Base-by-base conservation (phyloP, 495 filamentous ascomycete genomes). In the Talaromyces proteolyticus region DNA sequence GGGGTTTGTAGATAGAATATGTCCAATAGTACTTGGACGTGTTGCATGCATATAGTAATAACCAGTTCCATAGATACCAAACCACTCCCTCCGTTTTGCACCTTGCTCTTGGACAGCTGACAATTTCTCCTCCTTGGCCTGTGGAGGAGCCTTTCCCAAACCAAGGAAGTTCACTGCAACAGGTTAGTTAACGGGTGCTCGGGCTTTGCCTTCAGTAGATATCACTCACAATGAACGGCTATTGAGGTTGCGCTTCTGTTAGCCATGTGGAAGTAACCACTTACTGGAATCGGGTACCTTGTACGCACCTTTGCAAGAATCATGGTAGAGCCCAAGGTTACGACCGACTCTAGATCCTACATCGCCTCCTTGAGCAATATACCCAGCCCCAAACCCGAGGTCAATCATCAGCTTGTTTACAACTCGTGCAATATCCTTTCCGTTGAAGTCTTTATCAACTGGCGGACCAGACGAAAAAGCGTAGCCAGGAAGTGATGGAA, bases 301-400 rank as follows among this genome's bases (percentile, higher is more conserved):
- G 11, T 26, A 23, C 38, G 23, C 17, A 47, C 47, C 64, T 39
- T 57, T 68, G 47, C 68, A 72, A n/a, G 54, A 53, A 3, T 60
- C 17, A 44, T 59, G 57, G 0, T 53, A 21, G 2, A 48, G 56
- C 2, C 60, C 61, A 47, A 81, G 40, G 1, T 68, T 46, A 17
- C 69, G 58, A 0, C 70, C 64, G 19, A 84, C 34, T 11, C 64
- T 53, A 48, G 68, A 68, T 1, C 81, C 82, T 18, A 83, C 61
- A 55, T 86, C 80, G 8, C 81, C 82, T 1, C 82, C 81, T 54
- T 82, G 75, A 0, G 66, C 72, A 25, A 83, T 53, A 53, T 84
- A 84, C 3, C 72, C 75, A 11, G 59, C 52, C 2, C 58, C 61
- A 44, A 84, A 80, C 0, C 79, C 80, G 6, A 82, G 63, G 4